Conservation (phyloP, 257 asterid species). For the Fraxinus americana region DNA sequence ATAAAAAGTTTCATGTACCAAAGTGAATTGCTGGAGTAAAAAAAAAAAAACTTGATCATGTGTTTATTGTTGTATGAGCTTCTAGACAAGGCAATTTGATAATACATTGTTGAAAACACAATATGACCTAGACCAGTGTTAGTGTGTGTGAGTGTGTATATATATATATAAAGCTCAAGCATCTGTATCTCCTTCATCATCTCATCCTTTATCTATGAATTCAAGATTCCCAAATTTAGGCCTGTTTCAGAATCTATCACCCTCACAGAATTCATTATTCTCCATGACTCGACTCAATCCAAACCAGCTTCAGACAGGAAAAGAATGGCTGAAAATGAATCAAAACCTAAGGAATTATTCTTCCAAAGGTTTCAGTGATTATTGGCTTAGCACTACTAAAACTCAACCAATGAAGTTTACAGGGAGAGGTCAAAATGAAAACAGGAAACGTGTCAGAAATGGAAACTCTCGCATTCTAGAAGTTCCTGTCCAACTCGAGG, state of each 20-base stretch:
- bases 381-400: conserved; percentile 65
- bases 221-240: conserved; percentile 47
- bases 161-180: conserved; percentile 25
- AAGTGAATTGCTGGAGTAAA: no score
- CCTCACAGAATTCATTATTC: conserved; percentile 34
- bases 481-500: background rate
- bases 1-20: no score
- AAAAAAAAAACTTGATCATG: no score
- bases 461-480: background rate
- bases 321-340: conserved; percentile 42
- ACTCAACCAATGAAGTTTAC: conserved; percentile 61
- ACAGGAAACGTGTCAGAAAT: background rate
- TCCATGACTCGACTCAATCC: conserved; percentile 41
- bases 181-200: conserved; percentile 22
- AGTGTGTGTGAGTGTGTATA: no score
- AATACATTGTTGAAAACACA: background rate
- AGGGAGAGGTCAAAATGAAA: background rate
- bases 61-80: background rate
- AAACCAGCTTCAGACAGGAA: conserved; percentile 18
- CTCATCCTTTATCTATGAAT: background rate
- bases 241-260: conserved; percentile 50
- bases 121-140: background rate
- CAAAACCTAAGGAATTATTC: conserved; percentile 30
- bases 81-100: background rate
- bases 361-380: conserved; percentile 53